Evolutionary conservation across 345 rosid species (phyloP).

Genomic region (Euclidium syriacum): DNA sequence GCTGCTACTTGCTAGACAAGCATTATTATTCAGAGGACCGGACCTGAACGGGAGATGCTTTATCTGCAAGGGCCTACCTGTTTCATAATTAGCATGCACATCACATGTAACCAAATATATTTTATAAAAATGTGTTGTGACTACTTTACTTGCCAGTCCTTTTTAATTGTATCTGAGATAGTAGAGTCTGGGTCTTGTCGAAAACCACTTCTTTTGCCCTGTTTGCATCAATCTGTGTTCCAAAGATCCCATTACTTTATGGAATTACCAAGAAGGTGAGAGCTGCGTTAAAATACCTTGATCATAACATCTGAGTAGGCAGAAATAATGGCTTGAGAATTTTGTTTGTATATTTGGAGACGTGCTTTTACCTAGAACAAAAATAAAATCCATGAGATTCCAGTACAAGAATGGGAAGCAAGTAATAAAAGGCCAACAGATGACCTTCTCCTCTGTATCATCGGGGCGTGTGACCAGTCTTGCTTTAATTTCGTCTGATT

Average conservation of each 20-base stretch:
- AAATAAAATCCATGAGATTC: not conserved
- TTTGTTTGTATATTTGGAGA: conserved; percentile 70
- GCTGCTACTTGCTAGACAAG: not conserved
- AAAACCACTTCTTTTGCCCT: conserved; percentile 64
- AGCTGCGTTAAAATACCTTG: conserved; percentile 43
- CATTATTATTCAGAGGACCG: not conserved
- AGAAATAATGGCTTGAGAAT: conserved; percentile 58
- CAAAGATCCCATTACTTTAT: not conserved
- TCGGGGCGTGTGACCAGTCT: conserved; percentile 83
- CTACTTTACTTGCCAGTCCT: conserved; percentile 35
- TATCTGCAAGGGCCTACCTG: conserved; percentile 30
- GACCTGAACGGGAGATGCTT: conserved; percentile 47
- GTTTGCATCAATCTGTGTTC: conserved; percentile 71
- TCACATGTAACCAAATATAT: conserved; percentile 5
- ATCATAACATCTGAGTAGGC: conserved; percentile 54
- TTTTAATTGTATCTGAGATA: conserved; percentile 47
- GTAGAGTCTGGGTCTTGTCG: conserved; percentile 50
- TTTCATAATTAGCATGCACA: conserved; percentile 26
- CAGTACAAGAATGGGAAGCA: not conserved
- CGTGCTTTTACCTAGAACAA: conserved; percentile 62
- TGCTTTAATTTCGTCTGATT: conserved; percentile 61
- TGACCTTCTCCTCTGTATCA: conserved; percentile 84
- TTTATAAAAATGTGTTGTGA: conserved; percentile 24
- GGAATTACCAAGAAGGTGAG: not conserved
- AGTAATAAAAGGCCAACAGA: not conserved